Base-by-base conservation (phyloP, 192 early-diverging fungal species). In the Entomortierella lignicola region DNA sequence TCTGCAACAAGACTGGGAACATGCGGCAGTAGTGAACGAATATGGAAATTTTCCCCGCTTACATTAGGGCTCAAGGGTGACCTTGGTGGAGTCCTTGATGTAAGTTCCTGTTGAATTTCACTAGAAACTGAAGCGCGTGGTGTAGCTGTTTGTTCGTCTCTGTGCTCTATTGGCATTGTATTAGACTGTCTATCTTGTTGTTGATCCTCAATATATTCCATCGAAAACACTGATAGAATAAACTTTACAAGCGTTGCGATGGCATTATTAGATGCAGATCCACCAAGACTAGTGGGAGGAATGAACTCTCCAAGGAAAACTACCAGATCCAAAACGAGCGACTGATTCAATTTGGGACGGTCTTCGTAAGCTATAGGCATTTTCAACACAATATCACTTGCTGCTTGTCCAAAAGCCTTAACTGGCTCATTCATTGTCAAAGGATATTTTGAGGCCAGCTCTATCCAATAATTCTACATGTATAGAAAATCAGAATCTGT, bases 1-100 rank as follows among this genome's bases (percentile, higher is more conserved):
- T 66, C 62, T 18, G 26, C 30, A 34, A 51, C 8, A 5, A 63
- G 15, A 10, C 43, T 44, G 2, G 42, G 73, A 4, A 31, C 42
- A 26, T 59, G 58, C 1, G 59, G 59, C 0, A 66, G 66, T 10
- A 63, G 13, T 21, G 60, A 42, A 1, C 53, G 37, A 0, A 55
- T 42, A 5, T 69, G 73, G 30, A 77, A 77, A 37, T 58, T 44
- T 48, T 77, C 73, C 32, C 73, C 73, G 20, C 73, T 77, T 10
- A 69, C 61, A 15, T 69, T 69, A 11, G 73, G 73, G 27, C 73
- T 77, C 4, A 68, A 30, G 3, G 73, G 73, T 8, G 73, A 62
- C 31, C 66, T 60, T 37, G 73, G 73, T 21, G 73, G 73, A 4
- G 73, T 77, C 23, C 73, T 59, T 29, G 66, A 52, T 2, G 63